Conservation (phyloP, 2,329 filamentous ascomycete species). For the Pseudopithomyces maydicus region DNA sequence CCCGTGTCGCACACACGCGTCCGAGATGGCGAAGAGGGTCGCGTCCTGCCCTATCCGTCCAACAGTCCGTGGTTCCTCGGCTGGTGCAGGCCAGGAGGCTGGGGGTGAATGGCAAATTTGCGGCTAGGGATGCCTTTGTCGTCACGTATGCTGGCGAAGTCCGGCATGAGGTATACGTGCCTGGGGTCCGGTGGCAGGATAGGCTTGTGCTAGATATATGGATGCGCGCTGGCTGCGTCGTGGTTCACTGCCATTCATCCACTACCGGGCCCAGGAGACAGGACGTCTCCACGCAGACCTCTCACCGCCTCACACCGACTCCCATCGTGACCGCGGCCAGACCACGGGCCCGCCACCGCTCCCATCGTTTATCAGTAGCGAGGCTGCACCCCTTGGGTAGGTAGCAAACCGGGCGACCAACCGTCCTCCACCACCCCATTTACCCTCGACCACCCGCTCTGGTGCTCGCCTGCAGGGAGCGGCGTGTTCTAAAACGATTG, state of each 20-base stretch:
- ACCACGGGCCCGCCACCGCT: slow-evolving; percentile 25
- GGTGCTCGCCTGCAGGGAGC: slow-evolving; percentile 20
- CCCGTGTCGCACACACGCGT: slow-evolving; percentile 61
- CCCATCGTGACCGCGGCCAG: slow-evolving; percentile 32
- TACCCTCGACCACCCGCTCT: slow-evolving; percentile 9
- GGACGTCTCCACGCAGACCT: slow-evolving; percentile 26
- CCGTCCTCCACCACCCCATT: slow-evolving; percentile 3
- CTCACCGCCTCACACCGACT: slow-evolving; percentile 39
- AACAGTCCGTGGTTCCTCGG: slow-evolving; percentile 13
- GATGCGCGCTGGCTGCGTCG: slow-evolving; percentile 57
- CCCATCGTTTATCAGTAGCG: neutral
- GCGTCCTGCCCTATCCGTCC: slow-evolving; percentile 17
- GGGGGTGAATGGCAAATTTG: slow-evolving; percentile 24
- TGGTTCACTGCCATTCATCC: slow-evolving; percentile 40
- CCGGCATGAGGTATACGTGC: slow-evolving; percentile 42
- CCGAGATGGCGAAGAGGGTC: slow-evolving; percentile 15
- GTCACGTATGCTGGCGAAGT: slow-evolving; percentile 37
- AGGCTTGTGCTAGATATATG: slow-evolving; percentile 58
- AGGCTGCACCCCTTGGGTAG: neutral
- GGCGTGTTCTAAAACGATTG: slow-evolving; percentile 37
- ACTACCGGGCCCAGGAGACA: slow-evolving; percentile 13
- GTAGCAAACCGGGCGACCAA: slow-evolving; percentile 2
- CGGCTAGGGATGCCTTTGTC: slow-evolving; percentile 17
- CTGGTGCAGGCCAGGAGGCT: slow-evolving; percentile 24
- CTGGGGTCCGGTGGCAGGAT: slow-evolving; percentile 45